Evolutionary conservation across 2,329 filamentous ascomycete genomes (phyloP), one percentile per base, ranked within the genome.

Genomic region (Epicoccum nigrum): DNA sequence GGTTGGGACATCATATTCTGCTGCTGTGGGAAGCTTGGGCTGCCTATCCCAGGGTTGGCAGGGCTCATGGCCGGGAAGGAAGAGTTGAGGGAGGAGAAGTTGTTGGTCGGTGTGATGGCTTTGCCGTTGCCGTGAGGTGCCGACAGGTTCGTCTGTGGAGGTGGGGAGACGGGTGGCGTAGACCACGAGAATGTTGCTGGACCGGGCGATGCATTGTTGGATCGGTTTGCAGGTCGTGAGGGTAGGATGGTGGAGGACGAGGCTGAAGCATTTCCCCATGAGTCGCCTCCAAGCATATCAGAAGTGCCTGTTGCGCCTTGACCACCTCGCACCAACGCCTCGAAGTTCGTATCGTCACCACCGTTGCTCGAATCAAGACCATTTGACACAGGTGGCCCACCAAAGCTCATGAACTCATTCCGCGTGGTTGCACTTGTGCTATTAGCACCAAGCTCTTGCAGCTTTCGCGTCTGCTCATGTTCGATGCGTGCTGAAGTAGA

Each of bases 381-480:
- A 4, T 84, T 86, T n/a, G 85, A 74, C 25, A 81, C 55, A 20
- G 55, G 53, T 15, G 66, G 60, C 5, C 64, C 82, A n/a, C 84
- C 85, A 65, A 90, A 89, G 2, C 84, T 85, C 74, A 90, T 81
- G 58, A 89, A 87, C 62, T 90, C 86, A 37, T 88, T 86, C 59
- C 75, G 83, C 4, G 80, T 75, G 2, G 77, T 78, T 9, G 77
- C 72, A n/a, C 73, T 77, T 68, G 80, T 81, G 21, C 81, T 78
- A 7, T 76, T 81, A 1, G 86, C 84, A 0, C 85, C 85, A 7
- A 97, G 81, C 64, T 97, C 93, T 68, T 92, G 89, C 3, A 99
- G 77, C 68, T 97, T 97, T 65, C 86, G 87, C 6, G 83, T 88
- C 65, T 97, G 94, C 69, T 97, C 94, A 15, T 88, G 84, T 70